Evolutionary conservation across 1,139 yeast genomes (phyloP).

Genomic region (Wickerhamomyces sp.): DNA sequence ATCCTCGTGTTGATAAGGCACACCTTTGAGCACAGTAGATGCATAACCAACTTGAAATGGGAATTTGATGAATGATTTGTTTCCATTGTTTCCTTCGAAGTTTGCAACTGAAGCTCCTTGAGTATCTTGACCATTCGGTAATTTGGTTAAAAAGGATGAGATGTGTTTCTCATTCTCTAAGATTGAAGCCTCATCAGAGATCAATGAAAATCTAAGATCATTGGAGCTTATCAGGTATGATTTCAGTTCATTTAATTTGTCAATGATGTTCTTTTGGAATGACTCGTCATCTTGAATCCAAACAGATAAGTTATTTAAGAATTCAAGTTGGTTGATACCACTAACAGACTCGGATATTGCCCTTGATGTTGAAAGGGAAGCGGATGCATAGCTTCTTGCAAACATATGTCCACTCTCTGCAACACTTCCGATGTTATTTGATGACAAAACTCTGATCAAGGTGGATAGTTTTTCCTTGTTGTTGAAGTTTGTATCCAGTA

Average conservation of each 20-base stretch:
- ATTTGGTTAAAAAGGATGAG: constrained; percentile 18
- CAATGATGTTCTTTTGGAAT: constrained; percentile 51
- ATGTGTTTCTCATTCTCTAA: constrained; percentile 37
- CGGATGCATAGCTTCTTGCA: constrained; percentile 65
- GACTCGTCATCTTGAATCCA: constrained; percentile 54
- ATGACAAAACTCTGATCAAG: constrained; percentile 67
- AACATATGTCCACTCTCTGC: constrained; percentile 88
- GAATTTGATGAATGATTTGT: constrained; percentile 51
- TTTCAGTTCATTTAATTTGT: constrained; percentile 56
- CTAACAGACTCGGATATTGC: constrained; percentile 57
- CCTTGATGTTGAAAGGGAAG: constrained; percentile 58
- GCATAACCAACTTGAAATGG: constrained; percentile 92
- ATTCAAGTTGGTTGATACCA: constrained; percentile 75
- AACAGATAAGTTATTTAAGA: constrained; percentile 55
- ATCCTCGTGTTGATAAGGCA: constrained; percentile 62
- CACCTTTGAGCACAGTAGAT: constrained; percentile 64
- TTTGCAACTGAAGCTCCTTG: not conserved
- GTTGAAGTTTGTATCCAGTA: constrained; percentile 64
- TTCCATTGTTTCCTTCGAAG: constrained; percentile 17
- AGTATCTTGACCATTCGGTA: constrained; percentile 16
- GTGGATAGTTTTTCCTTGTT: constrained; percentile 65
- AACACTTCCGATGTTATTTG: constrained; percentile 71
- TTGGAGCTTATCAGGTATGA: constrained; percentile 36
- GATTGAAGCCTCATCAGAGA: constrained; percentile 47
- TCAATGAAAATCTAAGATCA: constrained; percentile 49